Evolutionary conservation across 2,329 filamentous ascomycete species (phyloP), one percentile per base, ranked within the genome.

Genomic region (Trichoderma harzianum): DNA sequence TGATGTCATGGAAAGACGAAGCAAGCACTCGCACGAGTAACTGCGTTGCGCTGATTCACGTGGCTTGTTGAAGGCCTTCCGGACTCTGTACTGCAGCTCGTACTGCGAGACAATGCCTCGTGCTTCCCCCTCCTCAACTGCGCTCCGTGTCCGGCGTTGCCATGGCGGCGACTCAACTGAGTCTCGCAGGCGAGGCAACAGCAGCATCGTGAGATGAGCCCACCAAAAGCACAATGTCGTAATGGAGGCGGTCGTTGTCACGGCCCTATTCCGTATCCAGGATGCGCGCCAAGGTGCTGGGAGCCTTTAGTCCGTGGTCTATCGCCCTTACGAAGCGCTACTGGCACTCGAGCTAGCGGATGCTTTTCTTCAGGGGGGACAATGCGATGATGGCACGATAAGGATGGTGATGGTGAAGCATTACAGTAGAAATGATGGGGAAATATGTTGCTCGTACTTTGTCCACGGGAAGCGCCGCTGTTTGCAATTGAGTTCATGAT

Each of bases 151-250:
- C 21, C 16, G 57, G 57, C 66, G 66, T 69, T 69, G 66, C 66
- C 66, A 69, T 69, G 66, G 57, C 66, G 66, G 66, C 66, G 39
- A 24, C 39, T 51, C 66, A 62, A 18, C 24, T 12, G 12, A 18
- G 53, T 24, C 53, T 53, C 57, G n/a, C 57, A 28, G 62, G 39
- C 62, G 39, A 51, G 62, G 32, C 34, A 43, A 30, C 51, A 67
- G 34, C n/a, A 43, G 28, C 53, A 68, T 69, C 57, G 66, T 53
- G 66, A 69, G 34, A 57, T 53, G 66, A 69, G 34, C 66, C 57
- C 66, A 36, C 66, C 66, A 43, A 63, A 65, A 63, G 61, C 61
- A 63, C 69, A 47, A 58, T 71, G 69, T 71, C 61, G 61, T 65
- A 71, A 71, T 65, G 32, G 61, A 58, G 69, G 61, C 62, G 32